A percentile compares a stretch with the other conserved stretches of the same genome.
These are phyloP conservation scores for Fusarium pilosicola DNA, from an alignment of 2,329 filamentous ascomycete species.

Conservation along the genomic window DNA sequence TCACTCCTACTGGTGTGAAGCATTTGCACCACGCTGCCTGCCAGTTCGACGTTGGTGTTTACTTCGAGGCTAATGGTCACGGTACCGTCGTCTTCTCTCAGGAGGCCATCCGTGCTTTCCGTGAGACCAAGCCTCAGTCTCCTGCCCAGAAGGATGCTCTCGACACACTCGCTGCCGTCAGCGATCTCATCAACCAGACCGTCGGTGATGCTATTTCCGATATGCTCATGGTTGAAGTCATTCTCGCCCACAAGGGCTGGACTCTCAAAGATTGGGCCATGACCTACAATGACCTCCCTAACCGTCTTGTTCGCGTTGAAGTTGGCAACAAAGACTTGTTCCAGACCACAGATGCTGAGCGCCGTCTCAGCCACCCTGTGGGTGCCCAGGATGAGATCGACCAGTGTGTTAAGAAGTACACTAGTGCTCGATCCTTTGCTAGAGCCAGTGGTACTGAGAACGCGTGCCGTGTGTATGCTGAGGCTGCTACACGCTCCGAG, in stretches of 20 bases:
- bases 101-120: slow-evolving; percentile 81
- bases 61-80: slow-evolving; percentile 98
- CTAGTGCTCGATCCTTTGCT: slow-evolving; percentile 88
- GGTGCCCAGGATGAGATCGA: slow-evolving; percentile 90
- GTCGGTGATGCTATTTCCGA: slow-evolving; percentile 96
- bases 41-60: slow-evolving; percentile 94
- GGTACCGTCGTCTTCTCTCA: slow-evolving; percentile 95
- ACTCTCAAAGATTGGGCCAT: slow-evolving; percentile 88
- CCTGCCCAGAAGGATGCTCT: slow-evolving; percentile 92
- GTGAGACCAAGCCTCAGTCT: slow-evolving; percentile 83
- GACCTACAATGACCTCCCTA: slow-evolving; percentile 94
- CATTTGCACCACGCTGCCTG: slow-evolving; percentile 96
- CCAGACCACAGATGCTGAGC: slow-evolving; percentile 91
- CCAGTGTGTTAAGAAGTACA: slow-evolving; percentile 87
- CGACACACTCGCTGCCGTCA: slow-evolving; percentile 82
- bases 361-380: slow-evolving; percentile 80
- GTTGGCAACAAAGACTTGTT: slow-evolving; percentile 90
- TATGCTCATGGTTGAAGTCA: slow-evolving; percentile 94
- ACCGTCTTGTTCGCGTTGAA: slow-evolving; percentile 92
- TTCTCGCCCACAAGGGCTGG: slow-evolving; percentile 95
- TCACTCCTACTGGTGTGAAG: slow-evolving; percentile 96
- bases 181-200: slow-evolving; percentile 96
- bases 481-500: slow-evolving; percentile 88
- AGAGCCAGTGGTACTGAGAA: slow-evolving; percentile 96
- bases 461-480: slow-evolving; percentile 93